phyloP scores from a whole-genome alignment of 176 grass and related monocot genomes.

The Saccharum officinarum region DNA sequence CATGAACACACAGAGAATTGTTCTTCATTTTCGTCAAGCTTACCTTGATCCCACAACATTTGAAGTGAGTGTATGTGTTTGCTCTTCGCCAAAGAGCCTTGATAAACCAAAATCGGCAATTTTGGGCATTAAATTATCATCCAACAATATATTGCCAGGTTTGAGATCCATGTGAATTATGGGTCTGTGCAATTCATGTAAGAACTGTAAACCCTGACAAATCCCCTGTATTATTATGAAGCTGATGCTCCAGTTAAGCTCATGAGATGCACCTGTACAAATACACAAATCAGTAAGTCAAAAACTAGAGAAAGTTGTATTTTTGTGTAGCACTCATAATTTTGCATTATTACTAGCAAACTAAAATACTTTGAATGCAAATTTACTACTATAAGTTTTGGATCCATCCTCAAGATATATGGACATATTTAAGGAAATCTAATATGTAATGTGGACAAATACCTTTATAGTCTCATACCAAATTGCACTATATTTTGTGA shows the following conservation, averaged over 20 bases:
- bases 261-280: neutral
- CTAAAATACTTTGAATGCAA: neutral
- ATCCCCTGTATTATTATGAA: slow-evolving; percentile 19
- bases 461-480: neutral
- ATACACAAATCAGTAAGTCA: neutral
- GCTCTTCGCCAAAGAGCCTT: slow-evolving; percentile 16
- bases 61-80: slow-evolving; percentile 26
- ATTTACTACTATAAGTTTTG: neutral
- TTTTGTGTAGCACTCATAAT: neutral
- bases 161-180: slow-evolving; percentile 24
- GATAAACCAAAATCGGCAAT: no score
- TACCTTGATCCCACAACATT: slow-evolving; percentile 38
- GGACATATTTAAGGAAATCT: neutral
- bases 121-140: no score
- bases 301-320: neutral
- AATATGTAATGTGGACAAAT: neutral
- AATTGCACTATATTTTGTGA: neutral
- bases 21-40: neutral
- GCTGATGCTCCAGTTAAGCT: neutral
- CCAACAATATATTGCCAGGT: neutral
- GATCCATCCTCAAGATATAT: neutral
- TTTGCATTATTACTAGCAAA: neutral
- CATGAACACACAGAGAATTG: neutral
- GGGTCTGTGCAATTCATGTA: slow-evolving; percentile 8
- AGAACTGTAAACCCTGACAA: slow-evolving; percentile 8